Evolutionary conservation across 73 alveolate species (phyloP).

Genomic region (Blepharisma stoltei): DNA sequence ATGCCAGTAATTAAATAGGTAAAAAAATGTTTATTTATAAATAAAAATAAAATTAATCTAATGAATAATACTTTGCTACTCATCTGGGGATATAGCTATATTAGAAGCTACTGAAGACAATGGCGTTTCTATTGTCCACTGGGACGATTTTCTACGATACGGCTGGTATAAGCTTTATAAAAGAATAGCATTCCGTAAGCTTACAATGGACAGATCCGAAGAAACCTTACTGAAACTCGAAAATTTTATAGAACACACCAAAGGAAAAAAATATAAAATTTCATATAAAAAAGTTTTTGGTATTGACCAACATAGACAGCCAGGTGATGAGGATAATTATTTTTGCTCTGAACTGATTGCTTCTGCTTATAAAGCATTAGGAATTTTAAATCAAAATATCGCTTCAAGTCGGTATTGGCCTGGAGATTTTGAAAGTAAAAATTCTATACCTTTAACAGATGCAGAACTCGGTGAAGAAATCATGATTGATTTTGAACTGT

Average conservation of each 20-base stretch:
- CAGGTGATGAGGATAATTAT: slow-evolving; percentile 8
- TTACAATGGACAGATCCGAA: slow-evolving; percentile 22
- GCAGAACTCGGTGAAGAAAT: no score
- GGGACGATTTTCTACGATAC: slow-evolving; percentile 38
- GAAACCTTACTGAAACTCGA: slow-evolving; percentile 14
- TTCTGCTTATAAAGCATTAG: slow-evolving; percentile 52
- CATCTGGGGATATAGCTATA: neutral
- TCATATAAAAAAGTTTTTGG: slow-evolving; percentile 31
- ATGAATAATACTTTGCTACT: neutral
- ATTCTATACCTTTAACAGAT: neutral
- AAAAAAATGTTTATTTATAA: no score
- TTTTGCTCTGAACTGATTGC: slow-evolving; percentile 71
- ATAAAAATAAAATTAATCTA: no score
- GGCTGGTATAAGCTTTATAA: slow-evolving; percentile 39
- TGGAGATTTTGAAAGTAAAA: slow-evolving; percentile 30
- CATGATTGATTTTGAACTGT: no score
- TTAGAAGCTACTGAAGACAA: slow-evolving; percentile 14
- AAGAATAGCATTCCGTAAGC: slow-evolving; percentile 34
- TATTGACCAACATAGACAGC: slow-evolving; percentile 2
- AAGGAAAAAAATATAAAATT: slow-evolving; percentile 41
- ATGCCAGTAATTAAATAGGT: no score
- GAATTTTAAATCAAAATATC: slow-evolving; percentile 52
- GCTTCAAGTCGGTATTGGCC: slow-evolving; percentile 69
- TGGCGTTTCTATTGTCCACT: slow-evolving; percentile 38
- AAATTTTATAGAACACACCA: slow-evolving; percentile 35